Percentiles rank a stretch among this genome's conserved stretches.
phyloP scores from a whole-genome alignment of 2,329 filamentous ascomycete genomes.

The Pseudocercospora cruenta region DNA sequence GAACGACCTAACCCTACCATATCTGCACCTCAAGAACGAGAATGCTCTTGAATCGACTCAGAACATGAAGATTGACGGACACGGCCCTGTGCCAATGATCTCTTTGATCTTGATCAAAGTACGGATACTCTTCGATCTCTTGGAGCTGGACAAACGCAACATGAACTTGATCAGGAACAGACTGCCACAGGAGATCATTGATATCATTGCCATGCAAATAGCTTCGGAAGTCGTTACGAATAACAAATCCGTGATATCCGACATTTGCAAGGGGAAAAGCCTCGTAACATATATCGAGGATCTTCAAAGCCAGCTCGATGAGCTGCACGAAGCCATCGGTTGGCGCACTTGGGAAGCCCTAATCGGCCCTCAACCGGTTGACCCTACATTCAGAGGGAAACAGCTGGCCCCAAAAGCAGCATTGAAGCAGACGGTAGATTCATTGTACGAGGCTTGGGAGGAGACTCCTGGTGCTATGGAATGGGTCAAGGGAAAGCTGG shows the following conservation, averaged over 20 bases:
- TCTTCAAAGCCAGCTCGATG: constrained; percentile 7
- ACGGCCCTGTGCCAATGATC: no score
- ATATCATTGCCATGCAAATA: neutral
- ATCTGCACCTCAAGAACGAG: constrained; percentile 11
- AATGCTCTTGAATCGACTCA: neutral
- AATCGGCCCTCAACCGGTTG: no score
- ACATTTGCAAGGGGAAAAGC: constrained; percentile 6
- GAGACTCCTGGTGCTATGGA: constrained; percentile 16
- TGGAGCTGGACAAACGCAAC: neutral
- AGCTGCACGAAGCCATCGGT: neutral
- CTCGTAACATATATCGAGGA: neutral
- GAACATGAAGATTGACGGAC: no score
- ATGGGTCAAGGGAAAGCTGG: constrained; percentile 3
- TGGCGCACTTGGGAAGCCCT: no score
- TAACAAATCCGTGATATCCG: neutral
- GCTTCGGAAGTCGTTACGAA: neutral
- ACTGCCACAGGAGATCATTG: constrained; percentile 6
- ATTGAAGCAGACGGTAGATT: constrained; percentile 1
- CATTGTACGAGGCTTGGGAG: constrained; percentile 12
- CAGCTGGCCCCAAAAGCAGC: no score
- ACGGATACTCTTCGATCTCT: constrained; percentile 7
- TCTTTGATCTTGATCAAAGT: constrained; percentile 5
- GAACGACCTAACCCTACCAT: constrained; percentile 5
- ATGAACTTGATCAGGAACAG: neutral
- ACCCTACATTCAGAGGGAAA: no score